Conservation (phyloP, 1,284 basidiomycete genomes). For the Meira nashicola region DNA sequence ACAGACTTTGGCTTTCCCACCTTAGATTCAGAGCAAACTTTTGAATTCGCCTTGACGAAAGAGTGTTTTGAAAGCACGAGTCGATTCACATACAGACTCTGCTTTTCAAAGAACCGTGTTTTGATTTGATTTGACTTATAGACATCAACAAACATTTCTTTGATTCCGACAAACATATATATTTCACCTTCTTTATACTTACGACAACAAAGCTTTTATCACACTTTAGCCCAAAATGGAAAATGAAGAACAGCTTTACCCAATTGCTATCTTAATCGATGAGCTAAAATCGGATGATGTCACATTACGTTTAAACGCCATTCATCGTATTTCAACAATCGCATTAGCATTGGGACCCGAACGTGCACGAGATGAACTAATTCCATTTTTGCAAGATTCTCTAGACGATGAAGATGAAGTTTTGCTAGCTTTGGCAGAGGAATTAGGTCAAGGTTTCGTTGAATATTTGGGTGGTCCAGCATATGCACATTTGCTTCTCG, state of each 20-base stretch:
- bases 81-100: no score
- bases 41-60: no score
- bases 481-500: conserved; percentile 81
- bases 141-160: no score
- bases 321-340: conserved; percentile 96
- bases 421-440: conserved; percentile 89
- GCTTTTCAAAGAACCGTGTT: no score
- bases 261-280: conserved; percentile 71
- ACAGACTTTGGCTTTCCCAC: no score
- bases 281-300: conserved; percentile 81
- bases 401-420: conserved; percentile 99
- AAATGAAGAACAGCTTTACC: conserved; percentile 50
- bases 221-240: conserved; percentile 33
- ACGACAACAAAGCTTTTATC: not conserved
- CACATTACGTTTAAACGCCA: conserved; percentile 84
- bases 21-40: no score
- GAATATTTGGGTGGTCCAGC: conserved; percentile 91
- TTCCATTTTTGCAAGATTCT: conserved; percentile 95
- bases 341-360: conserved; percentile 93
- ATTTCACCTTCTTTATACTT: no score
- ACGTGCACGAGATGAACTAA: conserved; percentile 89
- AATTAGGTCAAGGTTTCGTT: conserved; percentile 73
- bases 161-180: no score
- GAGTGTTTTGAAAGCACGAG: no score
- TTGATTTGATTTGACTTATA: no score